Percentiles rank a stretch among this genome's conserved stretches.
phyloP scores from a whole-genome alignment of 2,329 filamentous ascomycete species.

The Lecanosticta acicola region DNA sequence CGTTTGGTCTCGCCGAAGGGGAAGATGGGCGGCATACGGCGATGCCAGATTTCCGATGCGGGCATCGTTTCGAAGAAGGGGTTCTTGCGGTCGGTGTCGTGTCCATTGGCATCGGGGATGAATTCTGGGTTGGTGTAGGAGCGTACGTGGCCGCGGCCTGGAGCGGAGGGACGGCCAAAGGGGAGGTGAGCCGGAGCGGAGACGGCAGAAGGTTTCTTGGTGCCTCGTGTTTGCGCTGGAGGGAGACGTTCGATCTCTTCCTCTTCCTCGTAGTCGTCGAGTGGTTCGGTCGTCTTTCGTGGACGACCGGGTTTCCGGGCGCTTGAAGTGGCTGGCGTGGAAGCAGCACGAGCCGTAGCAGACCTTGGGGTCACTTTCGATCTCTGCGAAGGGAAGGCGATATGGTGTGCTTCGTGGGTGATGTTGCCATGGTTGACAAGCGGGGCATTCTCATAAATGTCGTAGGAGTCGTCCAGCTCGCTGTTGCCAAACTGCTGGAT shows the following conservation, averaged over 20 bases:
- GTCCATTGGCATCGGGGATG: slow-evolving; percentile 4
- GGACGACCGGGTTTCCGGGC: neutral
- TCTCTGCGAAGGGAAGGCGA: neutral
- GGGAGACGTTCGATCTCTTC: no score
- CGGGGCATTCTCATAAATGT: neutral
- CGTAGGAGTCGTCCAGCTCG: neutral
- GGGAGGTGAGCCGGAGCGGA: no score
- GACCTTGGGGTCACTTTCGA: neutral
- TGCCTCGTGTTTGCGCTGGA: no score
- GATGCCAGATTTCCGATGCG: slow-evolving; percentile 27
- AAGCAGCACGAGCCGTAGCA: neutral
- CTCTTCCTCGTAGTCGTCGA: no score
- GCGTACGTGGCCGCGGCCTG: slow-evolving; percentile 6
- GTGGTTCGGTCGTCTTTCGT: neutral
- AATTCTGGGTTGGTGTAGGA: slow-evolving; percentile 17
- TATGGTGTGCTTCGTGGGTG: neutral
- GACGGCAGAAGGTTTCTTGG: no score
- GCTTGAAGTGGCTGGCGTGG: neutral
- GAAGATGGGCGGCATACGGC: slow-evolving; percentile 27
- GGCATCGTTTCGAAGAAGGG: slow-evolving; percentile 29
- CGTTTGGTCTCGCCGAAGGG: slow-evolving; percentile 30
- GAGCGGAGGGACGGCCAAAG: neutral
- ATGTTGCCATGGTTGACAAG: neutral
- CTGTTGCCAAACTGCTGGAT: neutral
- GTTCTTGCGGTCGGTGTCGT: slow-evolving; percentile 13